Percentiles rank a stretch among this genome's conserved stretches.
Evolutionary conservation across 1,284 basidiomycete species (phyloP).

Genomic region (Apiotrichum sp.): DNA sequence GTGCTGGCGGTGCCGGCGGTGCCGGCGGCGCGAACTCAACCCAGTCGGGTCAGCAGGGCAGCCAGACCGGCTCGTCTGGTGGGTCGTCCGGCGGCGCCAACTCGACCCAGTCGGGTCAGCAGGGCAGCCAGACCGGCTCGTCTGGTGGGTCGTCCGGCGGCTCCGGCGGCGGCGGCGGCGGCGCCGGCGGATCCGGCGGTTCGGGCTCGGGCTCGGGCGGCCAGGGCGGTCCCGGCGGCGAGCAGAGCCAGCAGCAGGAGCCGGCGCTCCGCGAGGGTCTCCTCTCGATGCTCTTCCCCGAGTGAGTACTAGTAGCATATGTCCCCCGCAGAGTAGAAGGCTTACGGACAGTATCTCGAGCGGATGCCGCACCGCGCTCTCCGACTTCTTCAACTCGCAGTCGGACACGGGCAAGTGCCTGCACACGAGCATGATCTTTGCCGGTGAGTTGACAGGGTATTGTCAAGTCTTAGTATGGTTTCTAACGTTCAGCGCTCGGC

Average conservation of each 20-base stretch:
- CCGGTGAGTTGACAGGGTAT: slow-evolving; percentile 8
- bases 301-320: too few species aligned
- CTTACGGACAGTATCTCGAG: not conserved
- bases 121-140: not conserved
- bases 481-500: too few species aligned
- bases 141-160: not conserved
- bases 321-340: too few species aligned
- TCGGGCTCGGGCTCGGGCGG: not conserved
- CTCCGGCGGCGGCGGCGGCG: not conserved
- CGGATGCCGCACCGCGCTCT: slow-evolving; percentile 2
- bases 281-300: not conserved
- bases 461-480: too few species aligned
- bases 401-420: slow-evolving; percentile 21
- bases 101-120: too few species aligned
- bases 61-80: not conserved
- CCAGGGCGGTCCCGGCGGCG: not conserved
- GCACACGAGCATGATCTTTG: slow-evolving; percentile 16
- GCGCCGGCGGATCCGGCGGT: not conserved
- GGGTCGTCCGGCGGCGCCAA: too few species aligned
- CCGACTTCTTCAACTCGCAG: slow-evolving; percentile 9
- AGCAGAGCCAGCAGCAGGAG: not conserved
- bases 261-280: not conserved
- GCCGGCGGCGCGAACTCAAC: not conserved
- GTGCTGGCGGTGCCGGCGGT: not conserved
- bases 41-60: not conserved